Conservation (phyloP, 805 yeast species). For the Pichia californica region DNA sequence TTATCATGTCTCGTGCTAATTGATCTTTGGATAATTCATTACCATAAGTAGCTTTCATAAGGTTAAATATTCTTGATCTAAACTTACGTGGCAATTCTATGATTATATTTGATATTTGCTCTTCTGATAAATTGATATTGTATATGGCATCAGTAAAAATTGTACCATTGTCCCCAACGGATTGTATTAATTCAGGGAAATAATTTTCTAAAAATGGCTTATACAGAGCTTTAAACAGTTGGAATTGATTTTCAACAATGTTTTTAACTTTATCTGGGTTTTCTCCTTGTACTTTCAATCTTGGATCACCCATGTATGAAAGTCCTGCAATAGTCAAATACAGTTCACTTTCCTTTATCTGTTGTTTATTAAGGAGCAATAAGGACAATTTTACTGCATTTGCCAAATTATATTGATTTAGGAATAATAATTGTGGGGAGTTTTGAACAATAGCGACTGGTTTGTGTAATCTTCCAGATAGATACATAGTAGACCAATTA, state of each 20-base stretch:
- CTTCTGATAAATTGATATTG: conserved; percentile 28
- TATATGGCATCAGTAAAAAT: conserved; percentile 14
- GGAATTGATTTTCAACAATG: conserved; percentile 73
- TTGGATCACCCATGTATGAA: conserved; percentile 85
- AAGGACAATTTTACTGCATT: conserved; percentile 71
- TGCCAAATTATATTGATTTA: conserved; percentile 70
- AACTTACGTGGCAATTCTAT: conserved; percentile 48
- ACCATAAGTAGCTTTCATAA: conserved; percentile 17
- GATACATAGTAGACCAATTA: conserved; percentile 80
- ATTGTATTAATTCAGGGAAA: conserved; percentile 28
- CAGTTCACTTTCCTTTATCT: conserved; percentile 39
- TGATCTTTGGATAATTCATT: conserved; percentile 24
- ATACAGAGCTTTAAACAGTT: conserved; percentile 65
- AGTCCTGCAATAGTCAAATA: conserved; percentile 72
- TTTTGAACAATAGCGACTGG: conserved; percentile 77
- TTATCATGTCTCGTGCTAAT: conserved; percentile 24
- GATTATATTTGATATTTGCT: conserved; percentile 33
- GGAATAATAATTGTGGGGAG: conserved; percentile 53
- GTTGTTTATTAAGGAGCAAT: conserved; percentile 39
- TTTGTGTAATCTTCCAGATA: conserved; percentile 91
- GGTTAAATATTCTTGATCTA: conserved; percentile 33
- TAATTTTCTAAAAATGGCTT: conserved; percentile 50
- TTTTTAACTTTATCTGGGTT: conserved; percentile 83
- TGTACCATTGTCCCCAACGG: conserved; percentile 5
- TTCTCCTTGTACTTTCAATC: conserved; percentile 83